These are phyloP conservation scores for Salix arbutifolia DNA, from an alignment of 345 rosid species.

Conservation along the genomic window DNA sequence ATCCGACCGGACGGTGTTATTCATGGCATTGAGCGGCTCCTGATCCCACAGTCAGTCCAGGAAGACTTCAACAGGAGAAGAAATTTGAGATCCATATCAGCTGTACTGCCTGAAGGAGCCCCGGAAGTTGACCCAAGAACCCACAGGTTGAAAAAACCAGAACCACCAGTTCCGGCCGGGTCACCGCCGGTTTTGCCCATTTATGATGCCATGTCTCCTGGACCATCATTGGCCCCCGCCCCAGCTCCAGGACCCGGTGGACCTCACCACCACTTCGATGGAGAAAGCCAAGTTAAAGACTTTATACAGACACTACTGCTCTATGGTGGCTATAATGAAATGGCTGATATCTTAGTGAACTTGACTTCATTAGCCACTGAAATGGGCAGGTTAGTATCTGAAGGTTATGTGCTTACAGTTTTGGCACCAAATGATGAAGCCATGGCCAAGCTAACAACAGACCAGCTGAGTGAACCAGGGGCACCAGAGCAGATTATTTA, in stretches of 20 bases:
- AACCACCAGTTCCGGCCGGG: constrained; percentile 55
- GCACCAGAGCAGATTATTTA: constrained; percentile 94
- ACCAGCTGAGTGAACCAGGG: constrained; percentile 95
- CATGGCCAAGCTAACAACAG: constrained; percentile 90
- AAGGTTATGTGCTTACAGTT: constrained; percentile 91
- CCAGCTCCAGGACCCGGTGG: constrained; percentile 99
- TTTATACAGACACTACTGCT: constrained; percentile 83
- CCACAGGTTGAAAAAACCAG: constrained; percentile 59
- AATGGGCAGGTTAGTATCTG: constrained; percentile 89
- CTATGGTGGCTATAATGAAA: constrained; percentile 97
- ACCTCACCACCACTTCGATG: constrained; percentile 74
- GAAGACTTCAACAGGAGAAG: constrained; percentile 68
- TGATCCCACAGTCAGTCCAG: constrained; percentile 67
- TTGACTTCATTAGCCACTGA: constrained; percentile 91
- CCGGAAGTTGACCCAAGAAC: constrained; percentile 77
- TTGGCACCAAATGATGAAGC: constrained; percentile 98
- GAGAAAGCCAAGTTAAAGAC: constrained; percentile 87
- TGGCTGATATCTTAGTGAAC: constrained; percentile 95
- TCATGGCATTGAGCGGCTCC: constrained; percentile 60
- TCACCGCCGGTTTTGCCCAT: constrained; percentile 77
- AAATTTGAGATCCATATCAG: constrained; percentile 60
- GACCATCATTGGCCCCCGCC: constrained; percentile 91
- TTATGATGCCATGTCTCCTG: constrained; percentile 89
- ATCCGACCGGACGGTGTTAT: constrained; percentile 73
- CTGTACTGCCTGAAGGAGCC: constrained; percentile 64